phyloP scores from a whole-genome alignment of 345 rosid genomes.

The Capsella bursapastoris region DNA sequence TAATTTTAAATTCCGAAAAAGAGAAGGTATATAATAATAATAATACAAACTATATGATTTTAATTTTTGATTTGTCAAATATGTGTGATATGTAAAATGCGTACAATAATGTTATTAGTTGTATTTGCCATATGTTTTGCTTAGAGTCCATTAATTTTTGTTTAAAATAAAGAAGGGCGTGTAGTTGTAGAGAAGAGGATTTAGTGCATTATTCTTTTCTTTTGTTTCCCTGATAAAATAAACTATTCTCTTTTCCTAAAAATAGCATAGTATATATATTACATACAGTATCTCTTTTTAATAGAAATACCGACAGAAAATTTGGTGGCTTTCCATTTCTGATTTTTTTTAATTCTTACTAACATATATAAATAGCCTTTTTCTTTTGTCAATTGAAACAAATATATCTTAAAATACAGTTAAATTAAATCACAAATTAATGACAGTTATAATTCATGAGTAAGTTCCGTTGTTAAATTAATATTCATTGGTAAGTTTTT shows the following conservation, averaged over 20 bases:
- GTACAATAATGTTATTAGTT: not conserved
- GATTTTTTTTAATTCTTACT: not conserved
- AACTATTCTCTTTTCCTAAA: not conserved
- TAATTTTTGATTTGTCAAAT: not conserved
- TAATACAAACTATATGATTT: not conserved
- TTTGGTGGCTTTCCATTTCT: constrained; percentile 7
- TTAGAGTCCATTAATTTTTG: constrained; percentile 7
- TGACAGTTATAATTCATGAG: not conserved
- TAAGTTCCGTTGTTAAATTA: too few relatives aligned
- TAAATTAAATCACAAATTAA: not conserved
- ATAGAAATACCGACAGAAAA: constrained; percentile 19
- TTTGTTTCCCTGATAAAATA: constrained; percentile 1
- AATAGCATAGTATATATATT: not conserved
- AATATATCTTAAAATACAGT: not conserved
- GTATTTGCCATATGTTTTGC: constrained; percentile 19
- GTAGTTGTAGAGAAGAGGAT: not conserved
- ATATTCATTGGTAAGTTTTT: too few relatives aligned
- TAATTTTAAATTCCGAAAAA: constrained; percentile 26
- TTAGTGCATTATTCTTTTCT: constrained; percentile 12
- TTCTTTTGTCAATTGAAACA: too few relatives aligned
- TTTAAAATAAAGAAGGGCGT: constrained; percentile 28
- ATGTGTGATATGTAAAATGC: not conserved
- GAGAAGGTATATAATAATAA: not conserved
- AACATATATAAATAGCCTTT: not conserved
- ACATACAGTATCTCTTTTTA: not conserved